Conservation (phyloP, 768 basidiomycete genomes). For the Kwoniella sp. region DNA sequence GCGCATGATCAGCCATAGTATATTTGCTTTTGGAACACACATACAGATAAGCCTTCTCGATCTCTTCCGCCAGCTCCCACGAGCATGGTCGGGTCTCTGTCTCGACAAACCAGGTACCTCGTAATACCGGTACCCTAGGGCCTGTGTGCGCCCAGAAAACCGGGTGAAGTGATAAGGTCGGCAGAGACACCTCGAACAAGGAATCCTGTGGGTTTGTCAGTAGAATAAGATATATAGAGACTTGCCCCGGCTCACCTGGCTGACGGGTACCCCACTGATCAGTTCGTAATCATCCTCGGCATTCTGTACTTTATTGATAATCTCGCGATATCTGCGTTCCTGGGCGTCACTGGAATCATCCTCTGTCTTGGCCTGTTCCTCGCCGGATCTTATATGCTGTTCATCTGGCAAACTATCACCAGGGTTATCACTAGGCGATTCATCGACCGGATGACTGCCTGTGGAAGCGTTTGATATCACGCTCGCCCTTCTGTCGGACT, state of each 20-base stretch:
- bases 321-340: constrained; percentile 34
- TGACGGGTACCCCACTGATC: constrained; percentile 51
- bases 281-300: constrained; percentile 50
- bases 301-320: constrained; percentile 36
- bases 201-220: constrained; percentile 42
- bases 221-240: too few relatives aligned
- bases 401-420: constrained; percentile 11
- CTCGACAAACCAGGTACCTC: constrained; percentile 58
- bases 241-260: constrained; percentile 52
- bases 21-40: constrained; percentile 7
- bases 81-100: constrained; percentile 58
- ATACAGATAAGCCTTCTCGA: constrained; percentile 57
- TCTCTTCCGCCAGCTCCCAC: constrained; percentile 56
- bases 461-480: constrained; percentile 2
- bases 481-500: constrained; percentile 26
- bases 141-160: constrained; percentile 59
- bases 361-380: constrained; percentile 29
- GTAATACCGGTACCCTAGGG: constrained; percentile 55
- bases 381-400: constrained; percentile 24
- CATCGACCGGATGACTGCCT: constrained; percentile 17
- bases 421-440: constrained; percentile 11
- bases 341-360: constrained; percentile 17
- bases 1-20: constrained; percentile 11
- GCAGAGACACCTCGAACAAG: constrained; percentile 53
- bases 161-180: constrained; percentile 54